Conservation (phyloP, 345 rosid genomes). For the Zanthoxylum bungeanum region DNA sequence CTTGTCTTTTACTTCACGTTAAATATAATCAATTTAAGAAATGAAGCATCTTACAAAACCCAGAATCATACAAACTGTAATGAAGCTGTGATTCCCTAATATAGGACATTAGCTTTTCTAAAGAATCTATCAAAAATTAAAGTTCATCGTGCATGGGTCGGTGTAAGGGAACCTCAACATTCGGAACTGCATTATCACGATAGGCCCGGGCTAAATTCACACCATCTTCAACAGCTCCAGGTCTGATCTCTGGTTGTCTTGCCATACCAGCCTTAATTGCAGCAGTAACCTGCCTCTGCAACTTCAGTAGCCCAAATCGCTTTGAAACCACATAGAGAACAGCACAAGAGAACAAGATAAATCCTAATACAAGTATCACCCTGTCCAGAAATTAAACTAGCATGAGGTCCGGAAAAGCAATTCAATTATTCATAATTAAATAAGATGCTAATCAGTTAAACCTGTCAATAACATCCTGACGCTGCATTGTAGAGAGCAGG, state of each 20-base stretch:
- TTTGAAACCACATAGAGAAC: conserved; percentile 88
- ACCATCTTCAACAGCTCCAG: conserved; percentile 35
- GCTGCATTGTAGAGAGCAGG: conserved; percentile 88
- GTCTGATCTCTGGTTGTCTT: conserved; percentile 37
- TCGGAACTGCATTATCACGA: conserved; percentile 40
- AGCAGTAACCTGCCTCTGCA: conserved; percentile 77
- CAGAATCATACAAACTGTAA: too few relatives aligned
- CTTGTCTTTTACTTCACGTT: too few relatives aligned
- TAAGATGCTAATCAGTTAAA: conserved; percentile 11
- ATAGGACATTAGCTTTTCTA: background rate
- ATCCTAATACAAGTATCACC: conserved; percentile 63
- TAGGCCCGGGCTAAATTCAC: conserved; percentile 33
- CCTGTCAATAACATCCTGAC: conserved; percentile 91
- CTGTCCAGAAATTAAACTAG: conserved; percentile 34
- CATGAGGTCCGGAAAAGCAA: conserved; percentile 12
- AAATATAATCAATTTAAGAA: too few relatives aligned
- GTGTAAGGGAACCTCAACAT: conserved; percentile 36
- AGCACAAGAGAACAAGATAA: conserved; percentile 63
- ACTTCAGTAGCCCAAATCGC: conserved; percentile 65
- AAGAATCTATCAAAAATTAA: conserved; percentile 19
- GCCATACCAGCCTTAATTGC: conserved; percentile 74
- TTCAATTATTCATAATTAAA: background rate
- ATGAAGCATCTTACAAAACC: too few relatives aligned
- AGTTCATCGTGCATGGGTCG: conserved; percentile 72
- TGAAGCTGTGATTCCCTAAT: background rate